Evolutionary conservation across 2,329 filamentous ascomycete genomes (phyloP), one percentile per base, ranked within the genome.

Genomic region (Aspergillus luchuensis): DNA sequence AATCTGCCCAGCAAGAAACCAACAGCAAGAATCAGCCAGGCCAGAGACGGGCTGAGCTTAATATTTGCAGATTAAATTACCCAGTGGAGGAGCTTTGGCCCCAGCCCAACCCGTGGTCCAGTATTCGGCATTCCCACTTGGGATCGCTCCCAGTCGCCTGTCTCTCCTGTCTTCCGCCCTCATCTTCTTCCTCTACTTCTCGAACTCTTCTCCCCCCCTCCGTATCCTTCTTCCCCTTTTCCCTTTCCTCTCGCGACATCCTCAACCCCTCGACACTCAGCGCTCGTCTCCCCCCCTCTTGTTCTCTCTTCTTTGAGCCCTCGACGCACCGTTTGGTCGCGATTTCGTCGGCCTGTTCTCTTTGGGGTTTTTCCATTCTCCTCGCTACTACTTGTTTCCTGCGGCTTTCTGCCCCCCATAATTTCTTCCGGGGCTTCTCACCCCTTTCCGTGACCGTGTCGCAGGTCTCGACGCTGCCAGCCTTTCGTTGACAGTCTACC

Each of bases 381-480:
- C 57, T 30, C 53, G 49, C 48, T 25, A 25, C 23, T 36, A 25
- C 19, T 23, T 15, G 10, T 30, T 52, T 25, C 19, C 51, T 53
- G 36, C 51, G 51, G 39, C 51, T 41, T 41, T 51, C 52, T 21
- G 57, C 50, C 56, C 43, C 55, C 39, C 55, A 53, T 57, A 55
- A 56, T 54, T 60, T 56, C 50, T 53, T 51, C 38, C 51, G 48
- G 43, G 52, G 52, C 45, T 45, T 49, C 36, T 47, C 47, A 60
- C 25, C 38, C 45, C 33, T 49, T 56, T 63, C 59, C 60, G 66
- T 66, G 66, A 70, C 66, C 62, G 70, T 73, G 68, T 74, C 68
- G 68, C 72, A 63, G 70, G 68, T 64, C 68, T 67, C 70, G 71
- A 72, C 71, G 70, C 72, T 71, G 62, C 69, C 70, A 71, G 71